These are phyloP conservation scores for Arabidopsis lyrata DNA, from an alignment of 441 rosid genomes.

Conservation along the genomic window DNA sequence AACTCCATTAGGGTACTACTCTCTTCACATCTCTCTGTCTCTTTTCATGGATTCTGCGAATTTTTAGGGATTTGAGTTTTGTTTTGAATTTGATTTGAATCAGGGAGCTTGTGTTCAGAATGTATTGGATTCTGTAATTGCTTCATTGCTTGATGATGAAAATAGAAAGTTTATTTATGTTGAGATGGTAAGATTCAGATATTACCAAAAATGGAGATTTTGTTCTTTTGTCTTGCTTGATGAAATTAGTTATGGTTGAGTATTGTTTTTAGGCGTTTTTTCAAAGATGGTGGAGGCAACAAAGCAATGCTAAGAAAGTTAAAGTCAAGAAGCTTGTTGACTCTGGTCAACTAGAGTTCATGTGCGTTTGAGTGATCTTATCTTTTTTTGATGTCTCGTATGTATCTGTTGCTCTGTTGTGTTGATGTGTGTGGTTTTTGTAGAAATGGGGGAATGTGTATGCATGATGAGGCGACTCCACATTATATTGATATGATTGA, in stretches of 20 bases:
- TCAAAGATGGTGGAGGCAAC: slow-evolving; percentile 86
- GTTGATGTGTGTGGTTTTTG: slow-evolving; percentile 21
- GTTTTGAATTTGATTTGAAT: slow-evolving; percentile 32
- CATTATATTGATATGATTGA: slow-evolving; percentile 77
- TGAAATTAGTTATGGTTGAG: slow-evolving; percentile 11
- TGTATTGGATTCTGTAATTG: slow-evolving; percentile 77
- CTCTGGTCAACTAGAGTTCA: slow-evolving; percentile 77
- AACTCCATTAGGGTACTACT: slow-evolving; percentile 75
- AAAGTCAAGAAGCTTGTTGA: slow-evolving; percentile 68
- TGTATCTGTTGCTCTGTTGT: no score
- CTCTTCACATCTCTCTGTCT: not conserved
- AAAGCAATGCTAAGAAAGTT: slow-evolving; percentile 57
- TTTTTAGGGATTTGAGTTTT: slow-evolving; percentile 20
- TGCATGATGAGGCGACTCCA: slow-evolving; percentile 75
- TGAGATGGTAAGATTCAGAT: slow-evolving; percentile 55
- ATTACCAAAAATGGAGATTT: not conserved
- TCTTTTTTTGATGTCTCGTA: slow-evolving; percentile 1
- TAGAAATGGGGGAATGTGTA: slow-evolving; percentile 79
- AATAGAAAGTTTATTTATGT: slow-evolving; percentile 80
- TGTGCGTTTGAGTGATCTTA: slow-evolving; percentile 49
- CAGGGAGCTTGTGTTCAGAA: slow-evolving; percentile 92
- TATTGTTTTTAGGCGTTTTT: slow-evolving; percentile 60
- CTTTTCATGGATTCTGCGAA: slow-evolving; percentile 5
- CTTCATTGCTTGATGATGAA: slow-evolving; percentile 73
- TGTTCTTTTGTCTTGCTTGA: not conserved